Base-by-base conservation (phyloP, 805 yeast genomes). In the Debaryomyces maramus region DNA sequence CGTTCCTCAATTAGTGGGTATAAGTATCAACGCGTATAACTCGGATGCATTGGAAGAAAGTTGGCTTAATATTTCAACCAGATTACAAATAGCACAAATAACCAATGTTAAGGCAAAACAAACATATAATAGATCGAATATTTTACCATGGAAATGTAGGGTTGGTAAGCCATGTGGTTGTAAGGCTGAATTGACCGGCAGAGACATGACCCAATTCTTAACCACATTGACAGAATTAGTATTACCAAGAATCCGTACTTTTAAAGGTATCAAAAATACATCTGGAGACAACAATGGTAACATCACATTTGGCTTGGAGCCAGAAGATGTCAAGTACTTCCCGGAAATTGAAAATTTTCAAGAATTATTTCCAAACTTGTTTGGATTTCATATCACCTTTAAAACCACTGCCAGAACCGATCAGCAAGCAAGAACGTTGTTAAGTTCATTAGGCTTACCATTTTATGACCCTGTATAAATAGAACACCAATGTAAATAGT, bases 321-420 rank as follows among this genome's bases (percentile, higher is more conserved):
- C 87, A 2, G 87, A 84, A 39, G 88, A 87, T 53, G 79, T 86
- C 38, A 80, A 78, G 53, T 75, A 74, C 56, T 93, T 93, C 77
- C 99, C 99, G 3, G 99, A 93, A 65, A 81, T 93, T 46, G 96
- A 90, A 58, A 78, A 83, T 42, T 88, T 85, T 64, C 88, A 83
- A 60, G 98, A 91, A 61, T 70, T 85, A 48, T 93, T 91, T 87
- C 90, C 96, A 27, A 78, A 73, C 48, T 80, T 89, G 21, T 88
- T 82, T 58, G 97, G 97, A 43, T 75, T 91, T 73, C 85, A 88
- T 58, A 73, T 93, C 41, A 85, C 88, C 28, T 67, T 93, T 50
- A 86, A 86, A 59, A 91, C 98, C 15, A 70, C 87, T 24, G 96
- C 98, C 6, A 88, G 89, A 66, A 81, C 88, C 15, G 97, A 90